These are phyloP conservation scores for Claviceps arundinis DNA, from an alignment of 2,329 filamentous ascomycete species.

Conservation along the genomic window DNA sequence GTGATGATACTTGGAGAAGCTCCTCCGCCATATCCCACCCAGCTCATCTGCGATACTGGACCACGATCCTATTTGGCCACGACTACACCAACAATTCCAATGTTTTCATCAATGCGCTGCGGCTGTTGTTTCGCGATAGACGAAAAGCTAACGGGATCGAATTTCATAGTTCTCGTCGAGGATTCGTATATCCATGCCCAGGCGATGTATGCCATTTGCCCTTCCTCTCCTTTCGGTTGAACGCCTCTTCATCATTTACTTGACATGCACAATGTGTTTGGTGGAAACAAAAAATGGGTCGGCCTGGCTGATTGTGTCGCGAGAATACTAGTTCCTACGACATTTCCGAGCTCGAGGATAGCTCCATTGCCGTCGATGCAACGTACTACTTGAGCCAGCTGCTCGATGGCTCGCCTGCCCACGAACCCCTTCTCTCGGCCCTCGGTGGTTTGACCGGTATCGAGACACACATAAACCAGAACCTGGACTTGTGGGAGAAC, in stretches of 20 bases:
- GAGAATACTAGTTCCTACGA: slow-evolving; percentile 36
- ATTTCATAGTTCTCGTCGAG: slow-evolving; percentile 21
- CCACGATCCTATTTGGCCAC: not conserved
- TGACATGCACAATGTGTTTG: not conserved
- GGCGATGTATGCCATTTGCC: slow-evolving; percentile 17
- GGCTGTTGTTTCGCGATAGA: not conserved
- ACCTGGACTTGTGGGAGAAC: slow-evolving; percentile 59
- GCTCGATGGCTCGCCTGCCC: slow-evolving; percentile 54
- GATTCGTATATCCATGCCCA: slow-evolving; percentile 27
- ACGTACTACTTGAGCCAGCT: slow-evolving; percentile 76
- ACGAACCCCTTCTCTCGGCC: slow-evolving; percentile 81
- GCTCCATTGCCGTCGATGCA: slow-evolving; percentile 74
- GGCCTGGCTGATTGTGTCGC: not conserved
- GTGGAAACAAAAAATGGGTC: not conserved
- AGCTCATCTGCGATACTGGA: not conserved
- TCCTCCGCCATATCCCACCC: not conserved
- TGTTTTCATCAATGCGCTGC: not conserved
- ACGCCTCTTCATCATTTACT: not conserved
- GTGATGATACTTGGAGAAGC: not conserved
- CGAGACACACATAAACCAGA: slow-evolving; percentile 58
- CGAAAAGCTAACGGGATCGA: slow-evolving; percentile 3
- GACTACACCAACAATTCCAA: slow-evolving; percentile 1
- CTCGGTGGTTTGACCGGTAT: slow-evolving; percentile 80
- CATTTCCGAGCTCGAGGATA: slow-evolving; percentile 59
- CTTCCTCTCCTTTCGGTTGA: not conserved